Evolutionary conservation across 176 grass and related monocot genomes (phyloP).

Genomic region (Puya raimondii): DNA sequence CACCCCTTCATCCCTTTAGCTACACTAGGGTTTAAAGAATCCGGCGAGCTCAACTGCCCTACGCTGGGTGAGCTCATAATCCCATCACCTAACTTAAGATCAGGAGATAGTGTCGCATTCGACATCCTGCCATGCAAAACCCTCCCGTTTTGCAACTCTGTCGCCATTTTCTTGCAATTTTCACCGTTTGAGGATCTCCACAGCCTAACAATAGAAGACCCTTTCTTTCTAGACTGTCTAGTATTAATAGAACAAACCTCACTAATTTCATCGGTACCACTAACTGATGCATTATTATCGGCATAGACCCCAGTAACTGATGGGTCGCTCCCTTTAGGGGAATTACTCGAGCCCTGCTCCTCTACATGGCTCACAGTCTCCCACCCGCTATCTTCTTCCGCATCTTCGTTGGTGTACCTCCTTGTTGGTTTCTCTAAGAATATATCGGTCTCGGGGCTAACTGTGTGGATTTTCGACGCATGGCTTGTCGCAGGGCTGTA

Average conservation of each 20-base stretch:
- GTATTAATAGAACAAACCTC: constrained; percentile 42
- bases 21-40: constrained; percentile 39
- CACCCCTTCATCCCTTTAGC: constrained; percentile 34
- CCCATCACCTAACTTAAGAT: constrained; percentile 34
- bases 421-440: constrained; percentile 35
- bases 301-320: constrained; percentile 34
- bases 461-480: constrained; percentile 31
- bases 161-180: constrained; percentile 25
- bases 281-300: constrained; percentile 15
- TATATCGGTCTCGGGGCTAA: constrained; percentile 34
- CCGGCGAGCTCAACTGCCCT: constrained; percentile 44
- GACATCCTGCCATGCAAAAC: constrained; percentile 30
- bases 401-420: constrained; percentile 23
- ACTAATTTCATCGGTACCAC: constrained; percentile 50
- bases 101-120: constrained; percentile 28
- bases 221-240: constrained; percentile 32
- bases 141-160: constrained; percentile 38
- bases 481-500: constrained; percentile 15
- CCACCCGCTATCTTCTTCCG: constrained; percentile 68
- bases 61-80: constrained; percentile 40
- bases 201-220: constrained; percentile 29
- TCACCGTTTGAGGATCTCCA: constrained; percentile 66
- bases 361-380: constrained; percentile 75
- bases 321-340: constrained; percentile 45
- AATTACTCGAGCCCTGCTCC: constrained; percentile 49